These are phyloP conservation scores for Diphasiastrum complanatum DNA, from an alignment of 83 land plant species.

Conservation along the genomic window DNA sequence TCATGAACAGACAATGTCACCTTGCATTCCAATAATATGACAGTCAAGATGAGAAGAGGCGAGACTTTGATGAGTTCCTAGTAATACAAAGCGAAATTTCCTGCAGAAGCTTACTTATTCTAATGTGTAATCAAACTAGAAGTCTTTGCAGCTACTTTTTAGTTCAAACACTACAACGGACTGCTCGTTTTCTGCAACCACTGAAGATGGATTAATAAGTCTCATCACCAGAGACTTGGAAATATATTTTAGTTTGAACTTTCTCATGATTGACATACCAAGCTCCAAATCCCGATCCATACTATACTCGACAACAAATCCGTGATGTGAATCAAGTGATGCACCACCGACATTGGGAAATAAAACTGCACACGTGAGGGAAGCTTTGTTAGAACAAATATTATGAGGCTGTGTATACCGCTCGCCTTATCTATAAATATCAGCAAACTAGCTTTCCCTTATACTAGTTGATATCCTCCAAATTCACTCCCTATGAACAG, in stretches of 20 bases:
- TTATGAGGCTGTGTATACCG: neutral
- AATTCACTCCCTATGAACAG: too few relatives aligned
- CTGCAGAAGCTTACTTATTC: too few relatives aligned
- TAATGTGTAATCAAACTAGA: too few relatives aligned
- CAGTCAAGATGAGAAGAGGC: neutral
- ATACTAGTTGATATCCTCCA: too few relatives aligned
- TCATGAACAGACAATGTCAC: too few relatives aligned
- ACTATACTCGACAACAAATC: constrained; percentile 96
- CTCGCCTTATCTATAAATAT: too few relatives aligned
- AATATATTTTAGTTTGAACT: neutral
- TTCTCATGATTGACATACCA: constrained; percentile 36
- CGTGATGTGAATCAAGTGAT: constrained; percentile 90
- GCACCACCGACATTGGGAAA: constrained; percentile 85
- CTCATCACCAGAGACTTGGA: neutral
- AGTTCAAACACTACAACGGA: too few relatives aligned
- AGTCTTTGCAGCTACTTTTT: too few relatives aligned
- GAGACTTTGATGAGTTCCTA: neutral
- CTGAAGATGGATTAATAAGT: neutral
- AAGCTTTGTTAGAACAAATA: neutral
- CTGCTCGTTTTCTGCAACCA: too few relatives aligned
- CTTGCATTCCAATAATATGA: too few relatives aligned
- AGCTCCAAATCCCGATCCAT: constrained; percentile 74
- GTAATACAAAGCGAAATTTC: neutral
- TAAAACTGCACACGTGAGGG: constrained; percentile 48
- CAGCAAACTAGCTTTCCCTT: too few relatives aligned